Base-by-base conservation (phyloP, 2,329 filamentous ascomycete species). In the Fusarium sp. region DNA sequence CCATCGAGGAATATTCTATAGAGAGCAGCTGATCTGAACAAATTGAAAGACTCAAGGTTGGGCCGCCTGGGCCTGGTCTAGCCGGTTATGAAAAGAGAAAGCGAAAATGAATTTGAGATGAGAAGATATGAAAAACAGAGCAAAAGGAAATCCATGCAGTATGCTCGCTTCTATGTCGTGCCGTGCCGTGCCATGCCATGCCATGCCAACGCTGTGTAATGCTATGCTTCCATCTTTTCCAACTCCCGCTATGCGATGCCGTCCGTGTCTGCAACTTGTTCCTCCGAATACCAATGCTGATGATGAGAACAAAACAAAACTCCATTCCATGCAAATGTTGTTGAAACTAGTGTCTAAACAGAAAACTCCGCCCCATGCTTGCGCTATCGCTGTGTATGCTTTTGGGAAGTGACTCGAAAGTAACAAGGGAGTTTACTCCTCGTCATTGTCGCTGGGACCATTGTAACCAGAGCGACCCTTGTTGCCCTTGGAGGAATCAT, bases 401-500 rank as follows among this genome's bases (percentile, higher is more conserved):
- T 71, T 71, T 67, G 55, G 47, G 24, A 48, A 39, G 44, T 39
- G 17, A 11, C 31, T 42, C n/a, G 47, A 20, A 17, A 54, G 42
- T 48, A 28, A n/a, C 31, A 26, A n/a, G 24, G 17, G 31, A n/a
- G 15, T 70, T 75, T 75, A 78, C 77, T 79, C 77, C 44, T 77
- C 80, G 64, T 82, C 80, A 66, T 82, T 80, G 68, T 77, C 75
- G 63, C 75, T 79, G 74, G 81, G 81, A 64, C 82, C 80, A 78
- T 85, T 84, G 81, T 85, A 85, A 63, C 83, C 83, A 61, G 81
- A 83, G 79, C 80, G 84, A 76, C 82, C 82, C 70, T 80, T 80
- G 82, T 82, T 80, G 78, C 81, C 78, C 78, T 81, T 52, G 39
- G 67, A 75, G 59, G 78, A 70, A 67, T 74, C 68, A 44, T 75